A percentile compares a stretch with the other conserved stretches of the same genome.
Evolutionary conservation across 192 early-diverging fungal species (phyloP).

Genomic region (Linnemannia elongata): DNA sequence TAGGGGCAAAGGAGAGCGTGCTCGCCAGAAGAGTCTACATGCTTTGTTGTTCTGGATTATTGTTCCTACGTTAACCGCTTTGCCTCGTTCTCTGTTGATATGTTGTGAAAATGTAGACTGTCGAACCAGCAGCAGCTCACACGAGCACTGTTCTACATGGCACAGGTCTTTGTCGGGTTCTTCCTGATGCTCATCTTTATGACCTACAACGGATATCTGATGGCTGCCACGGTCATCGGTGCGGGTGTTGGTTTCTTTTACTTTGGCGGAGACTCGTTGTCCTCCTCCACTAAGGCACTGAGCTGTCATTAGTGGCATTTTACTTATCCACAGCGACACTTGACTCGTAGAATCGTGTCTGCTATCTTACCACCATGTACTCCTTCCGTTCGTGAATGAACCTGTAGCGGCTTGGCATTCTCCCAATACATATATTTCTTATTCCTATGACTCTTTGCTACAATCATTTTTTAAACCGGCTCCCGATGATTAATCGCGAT

Average conservation of each 20-base stretch:
- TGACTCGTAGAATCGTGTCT: not conserved
- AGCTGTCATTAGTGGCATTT: constrained; percentile 31
- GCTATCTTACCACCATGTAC: not conserved
- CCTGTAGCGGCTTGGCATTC: no score
- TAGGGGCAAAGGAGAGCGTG: not conserved
- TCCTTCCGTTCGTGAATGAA: not conserved
- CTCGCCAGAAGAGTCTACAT: not conserved
- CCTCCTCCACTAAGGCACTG: constrained; percentile 39
- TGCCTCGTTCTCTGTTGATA: constrained; percentile 18
- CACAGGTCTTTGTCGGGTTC: constrained; percentile 77
- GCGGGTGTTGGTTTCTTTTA: constrained; percentile 71
- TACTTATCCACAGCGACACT: not conserved
- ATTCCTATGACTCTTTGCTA: not conserved
- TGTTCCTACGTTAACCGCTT: not conserved
- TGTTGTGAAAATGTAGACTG: constrained; percentile 25
- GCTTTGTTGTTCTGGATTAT: not conserved
- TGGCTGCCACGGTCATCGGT: constrained; percentile 75
- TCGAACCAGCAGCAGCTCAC: constrained; percentile 64
- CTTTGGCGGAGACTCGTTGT: constrained; percentile 46
- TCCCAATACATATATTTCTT: no score
- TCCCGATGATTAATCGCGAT: not conserved
- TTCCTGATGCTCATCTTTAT: constrained; percentile 87
- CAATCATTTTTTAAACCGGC: not conserved
- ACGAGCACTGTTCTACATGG: constrained; percentile 75
- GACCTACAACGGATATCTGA: constrained; percentile 87